Evolutionary conservation across 2,329 filamentous ascomycete genomes (phyloP), one percentile per base, ranked within the genome.

Genomic region (Dichotomopilus funicola): DNA sequence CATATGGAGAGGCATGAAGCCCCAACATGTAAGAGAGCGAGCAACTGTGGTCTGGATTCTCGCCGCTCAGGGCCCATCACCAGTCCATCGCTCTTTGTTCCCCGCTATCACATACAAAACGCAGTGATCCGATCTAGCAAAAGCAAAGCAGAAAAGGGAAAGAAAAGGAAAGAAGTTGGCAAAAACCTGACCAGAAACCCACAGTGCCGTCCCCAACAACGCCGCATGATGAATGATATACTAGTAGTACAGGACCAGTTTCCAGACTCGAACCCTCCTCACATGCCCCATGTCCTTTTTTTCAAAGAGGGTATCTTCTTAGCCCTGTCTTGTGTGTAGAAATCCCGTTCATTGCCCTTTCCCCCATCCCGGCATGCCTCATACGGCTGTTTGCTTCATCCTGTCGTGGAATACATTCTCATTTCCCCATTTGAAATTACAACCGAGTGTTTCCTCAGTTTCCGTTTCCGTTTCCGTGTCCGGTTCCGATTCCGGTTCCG

Each of bases 201-300:
- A 47, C 36, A 13, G 34, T 34, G 33, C 45, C 50, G 49, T 49
- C 41, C 51, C 42, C 3, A 54, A 50, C 55, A 51, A 51, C 55
- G 35, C 9, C 50, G 35, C 44, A 27, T 27, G 19, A 27, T 27
- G 19, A 47, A 45, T 59, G 48, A 51, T 45, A 51, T 49, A 58
- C 31, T 62, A 57, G 45, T 62, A 62, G 45, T 62, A 62, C 61
- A 61, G 35, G 52, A 46, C 55, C 9, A 38, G 31, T 46, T 51
- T 43, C 36, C 47, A 42, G 44, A 37, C 45, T 49, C 45, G 50
- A 33, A 54, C 46, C 44, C 19, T 27, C 19, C 19, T 27, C 50
- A 52, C 50, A 44, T 54, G 37, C 53, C 50, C 33, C 44, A 34
- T 42, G 41, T 44, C 8, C 40, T 42, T 53, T 38, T 37, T 19